Percentiles rank a stretch among this genome's conserved stretches.
These are phyloP conservation scores for Paragyromitra xinjiangensis DNA, from an alignment of 495 filamentous ascomycete species.

Conservation along the genomic window DNA sequence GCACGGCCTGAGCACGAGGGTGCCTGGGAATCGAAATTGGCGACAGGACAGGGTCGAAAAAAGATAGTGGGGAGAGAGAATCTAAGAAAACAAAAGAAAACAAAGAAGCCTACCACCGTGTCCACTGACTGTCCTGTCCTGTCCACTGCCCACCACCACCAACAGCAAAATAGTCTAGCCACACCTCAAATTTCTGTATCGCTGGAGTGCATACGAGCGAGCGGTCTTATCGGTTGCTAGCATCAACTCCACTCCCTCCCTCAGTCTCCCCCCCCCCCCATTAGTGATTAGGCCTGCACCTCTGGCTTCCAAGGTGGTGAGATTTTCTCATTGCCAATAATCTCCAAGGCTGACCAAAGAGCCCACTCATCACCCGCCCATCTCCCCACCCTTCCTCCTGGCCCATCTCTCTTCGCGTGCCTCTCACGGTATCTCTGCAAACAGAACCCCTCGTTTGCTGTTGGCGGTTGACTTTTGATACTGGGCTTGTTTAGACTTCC, in stretches of 20 bases:
- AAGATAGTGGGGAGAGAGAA: constrained; percentile 21
- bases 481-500: constrained; percentile 36
- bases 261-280: neutral
- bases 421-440: neutral
- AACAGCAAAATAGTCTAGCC: constrained; percentile 20
- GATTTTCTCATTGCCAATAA: neutral
- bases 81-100: constrained; percentile 25
- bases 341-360: neutral
- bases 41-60: constrained; percentile 44
- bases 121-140: too few relatives aligned
- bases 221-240: neutral
- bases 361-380: neutral
- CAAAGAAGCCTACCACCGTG: constrained; percentile 33
- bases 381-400: neutral
- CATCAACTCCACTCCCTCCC: neutral
- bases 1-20: constrained; percentile 49
- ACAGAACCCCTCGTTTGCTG: neutral
- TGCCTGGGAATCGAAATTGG: constrained; percentile 52
- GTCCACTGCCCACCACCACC: neutral
- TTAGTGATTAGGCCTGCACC: neutral
- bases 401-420: neutral
- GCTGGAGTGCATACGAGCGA: neutral
- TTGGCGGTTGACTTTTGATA: constrained; percentile 34
- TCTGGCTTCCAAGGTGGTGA: neutral
- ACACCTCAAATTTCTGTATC: constrained; percentile 18